Evolutionary conservation across 2,329 filamentous ascomycete genomes (phyloP).

Genomic region (Fusarium mundagurra): DNA sequence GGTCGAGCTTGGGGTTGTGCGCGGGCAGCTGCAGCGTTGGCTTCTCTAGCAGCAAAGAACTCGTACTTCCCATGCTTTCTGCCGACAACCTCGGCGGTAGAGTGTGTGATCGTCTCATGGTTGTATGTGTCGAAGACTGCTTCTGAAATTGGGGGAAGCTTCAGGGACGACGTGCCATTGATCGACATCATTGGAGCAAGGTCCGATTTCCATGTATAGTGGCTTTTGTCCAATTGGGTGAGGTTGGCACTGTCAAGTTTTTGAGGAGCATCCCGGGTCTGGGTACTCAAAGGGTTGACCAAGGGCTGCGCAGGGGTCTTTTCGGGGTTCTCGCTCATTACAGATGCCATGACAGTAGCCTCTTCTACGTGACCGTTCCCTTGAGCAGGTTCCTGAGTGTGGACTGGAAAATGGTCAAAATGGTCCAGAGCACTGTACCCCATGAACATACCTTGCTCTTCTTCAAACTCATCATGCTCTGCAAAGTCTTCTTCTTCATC

Average conservation of each 20-base stretch:
- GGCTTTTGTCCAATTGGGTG: background rate
- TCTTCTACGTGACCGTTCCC: background rate
- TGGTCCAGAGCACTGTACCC: background rate
- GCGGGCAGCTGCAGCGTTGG: slow-evolving; percentile 35
- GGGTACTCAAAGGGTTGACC: background rate
- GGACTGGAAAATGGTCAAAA: slow-evolving; percentile 26
- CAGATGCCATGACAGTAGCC: background rate
- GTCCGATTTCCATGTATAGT: slow-evolving; percentile 2
- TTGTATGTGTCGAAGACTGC: slow-evolving; percentile 6
- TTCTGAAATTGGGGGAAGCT: slow-evolving; percentile 35
- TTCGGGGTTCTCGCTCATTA: background rate
- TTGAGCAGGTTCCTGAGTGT: background rate
- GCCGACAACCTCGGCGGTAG: slow-evolving; percentile 46
- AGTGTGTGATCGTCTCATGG: background rate
- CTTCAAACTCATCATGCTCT: slow-evolving; percentile 39
- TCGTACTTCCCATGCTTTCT: slow-evolving; percentile 51
- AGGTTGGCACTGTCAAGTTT: background rate
- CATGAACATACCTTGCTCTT: slow-evolving; percentile 20
- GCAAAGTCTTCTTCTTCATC: slow-evolving; percentile 26
- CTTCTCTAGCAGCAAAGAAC: slow-evolving; percentile 53
- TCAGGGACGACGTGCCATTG: background rate
- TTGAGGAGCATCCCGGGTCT: background rate
- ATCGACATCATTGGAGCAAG: slow-evolving; percentile 11
- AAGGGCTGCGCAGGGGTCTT: background rate
- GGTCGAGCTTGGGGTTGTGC: background rate